Evolutionary conservation across 441 rosid genomes (phyloP).

Genomic region (Erodium moschatum): DNA sequence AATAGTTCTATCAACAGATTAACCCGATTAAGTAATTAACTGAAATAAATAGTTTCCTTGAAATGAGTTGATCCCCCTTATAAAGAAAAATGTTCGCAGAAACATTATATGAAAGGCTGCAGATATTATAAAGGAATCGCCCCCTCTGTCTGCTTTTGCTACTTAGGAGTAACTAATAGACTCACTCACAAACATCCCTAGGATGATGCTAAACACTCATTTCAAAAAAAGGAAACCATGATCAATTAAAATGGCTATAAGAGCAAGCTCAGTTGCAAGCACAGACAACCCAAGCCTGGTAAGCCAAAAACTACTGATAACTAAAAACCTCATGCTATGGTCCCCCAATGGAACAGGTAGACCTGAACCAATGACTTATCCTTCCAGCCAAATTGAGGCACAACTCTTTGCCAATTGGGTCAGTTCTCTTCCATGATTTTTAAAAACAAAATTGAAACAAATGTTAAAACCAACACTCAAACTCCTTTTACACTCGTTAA

Average conservation of each 20-base stretch:
- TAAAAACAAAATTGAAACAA: not conserved
- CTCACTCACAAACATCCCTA: not conserved
- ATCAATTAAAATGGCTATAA: not conserved
- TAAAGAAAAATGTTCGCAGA: not conserved
- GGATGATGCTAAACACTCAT: no score
- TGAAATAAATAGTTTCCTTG: not conserved
- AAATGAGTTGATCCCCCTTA: not conserved
- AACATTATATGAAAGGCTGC: not conserved
- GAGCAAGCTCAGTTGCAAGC: not conserved
- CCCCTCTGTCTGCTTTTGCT: not conserved
- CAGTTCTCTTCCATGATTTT: not conserved
- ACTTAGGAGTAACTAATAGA: not conserved
- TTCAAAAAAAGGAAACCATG: not conserved
- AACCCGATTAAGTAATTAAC: not conserved
- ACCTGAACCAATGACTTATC: no score
- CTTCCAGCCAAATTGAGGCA: no score
- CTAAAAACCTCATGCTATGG: no score
- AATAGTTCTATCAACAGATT: not conserved
- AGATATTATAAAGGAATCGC: not conserved
- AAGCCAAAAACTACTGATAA: no score
- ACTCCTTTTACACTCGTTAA: not conserved
- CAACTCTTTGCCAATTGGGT: no score
- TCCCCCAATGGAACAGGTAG: no score
- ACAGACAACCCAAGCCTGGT: no score
- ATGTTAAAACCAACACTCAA: not conserved